Evolutionary conservation across 306 rosid species (phyloP).

Genomic region (Casuarina cunninghamiana): DNA sequence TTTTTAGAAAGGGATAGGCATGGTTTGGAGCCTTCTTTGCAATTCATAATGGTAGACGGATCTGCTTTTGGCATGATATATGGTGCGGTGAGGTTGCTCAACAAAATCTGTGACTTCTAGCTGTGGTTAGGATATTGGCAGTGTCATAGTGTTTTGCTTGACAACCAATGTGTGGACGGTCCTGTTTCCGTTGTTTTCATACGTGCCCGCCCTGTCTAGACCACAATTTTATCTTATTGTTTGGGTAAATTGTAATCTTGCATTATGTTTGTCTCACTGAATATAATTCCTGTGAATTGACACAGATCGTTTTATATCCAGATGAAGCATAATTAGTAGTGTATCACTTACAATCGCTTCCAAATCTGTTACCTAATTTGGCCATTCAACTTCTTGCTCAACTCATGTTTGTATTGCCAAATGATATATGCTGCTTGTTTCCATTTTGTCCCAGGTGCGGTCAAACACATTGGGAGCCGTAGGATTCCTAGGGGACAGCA

Average conservation of each 20-base stretch:
- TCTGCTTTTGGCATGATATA: not conserved
- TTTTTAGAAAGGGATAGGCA: not conserved
- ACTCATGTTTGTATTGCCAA: constrained; percentile 4
- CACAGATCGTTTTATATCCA: not conserved
- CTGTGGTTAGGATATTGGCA: not conserved
- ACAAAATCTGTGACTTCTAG: not conserved
- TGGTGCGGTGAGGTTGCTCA: not conserved
- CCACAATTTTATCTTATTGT: too few relatives aligned
- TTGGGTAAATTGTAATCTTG: too few relatives aligned
- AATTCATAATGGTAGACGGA: not conserved
- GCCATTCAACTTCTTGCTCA: not conserved
- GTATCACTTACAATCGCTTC: not conserved
- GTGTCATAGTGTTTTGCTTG: not conserved
- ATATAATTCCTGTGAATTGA: not conserved
- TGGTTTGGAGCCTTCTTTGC: not conserved
- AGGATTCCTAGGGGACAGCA: constrained; percentile 82
- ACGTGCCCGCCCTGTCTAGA: too few relatives aligned
- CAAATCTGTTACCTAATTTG: not conserved
- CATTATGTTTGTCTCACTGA: not conserved
- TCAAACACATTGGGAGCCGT: constrained; percentile 85
- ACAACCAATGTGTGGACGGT: not conserved
- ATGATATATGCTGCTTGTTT: constrained; percentile 1
- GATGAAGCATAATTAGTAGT: not conserved
- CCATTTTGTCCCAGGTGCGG: constrained; percentile 50
- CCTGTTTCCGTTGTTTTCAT: not conserved